Conservation (phyloP, 805 yeast genomes). For the Teunomyces kruisii region DNA sequence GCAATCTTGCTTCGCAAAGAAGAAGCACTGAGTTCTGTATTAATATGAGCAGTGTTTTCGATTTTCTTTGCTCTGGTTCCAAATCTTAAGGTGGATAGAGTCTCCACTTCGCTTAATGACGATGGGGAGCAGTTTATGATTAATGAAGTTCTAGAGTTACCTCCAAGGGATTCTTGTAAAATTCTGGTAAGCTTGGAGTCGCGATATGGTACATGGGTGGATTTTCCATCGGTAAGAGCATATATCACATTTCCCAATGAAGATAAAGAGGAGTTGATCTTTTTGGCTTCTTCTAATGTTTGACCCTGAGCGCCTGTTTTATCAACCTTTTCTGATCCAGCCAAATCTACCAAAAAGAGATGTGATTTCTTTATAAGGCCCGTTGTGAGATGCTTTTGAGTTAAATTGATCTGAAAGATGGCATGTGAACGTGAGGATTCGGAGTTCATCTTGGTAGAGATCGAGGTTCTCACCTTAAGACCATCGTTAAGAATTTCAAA, state of each 20-base stretch:
- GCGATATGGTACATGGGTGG: constrained; percentile 69
- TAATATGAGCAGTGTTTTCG: constrained; percentile 63
- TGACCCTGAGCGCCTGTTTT: constrained; percentile 78
- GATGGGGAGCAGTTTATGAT: constrained; percentile 75
- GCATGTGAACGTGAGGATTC: constrained; percentile 82
- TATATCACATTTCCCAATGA: constrained; percentile 80
- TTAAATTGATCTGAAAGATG: constrained; percentile 65
- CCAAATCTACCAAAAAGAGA: constrained; percentile 76
- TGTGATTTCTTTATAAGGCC: constrained; percentile 63
- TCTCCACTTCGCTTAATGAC: constrained; percentile 54
- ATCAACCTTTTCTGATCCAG: constrained; percentile 81
- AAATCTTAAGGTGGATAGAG: constrained; percentile 70
- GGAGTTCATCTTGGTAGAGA: constrained; percentile 66
- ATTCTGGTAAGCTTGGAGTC: constrained; percentile 79
- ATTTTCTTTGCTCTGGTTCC: constrained; percentile 72
- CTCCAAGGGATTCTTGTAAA: constrained; percentile 77
- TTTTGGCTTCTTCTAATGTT: constrained; percentile 78
- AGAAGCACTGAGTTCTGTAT: constrained; percentile 53
- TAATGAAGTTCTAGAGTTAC: constrained; percentile 74
- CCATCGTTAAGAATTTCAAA: constrained; percentile 60
- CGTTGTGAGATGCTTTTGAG: constrained; percentile 56
- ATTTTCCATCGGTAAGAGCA: constrained; percentile 67
- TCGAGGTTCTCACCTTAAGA: constrained; percentile 51
- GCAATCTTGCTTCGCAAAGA: constrained; percentile 44
- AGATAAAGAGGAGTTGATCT: constrained; percentile 75